Percentiles rank a stretch among this genome's conserved stretches.
Evolutionary conservation across 1,284 basidiomycete genomes (phyloP).

Genomic region (Ganoderma multipileum): DNA sequence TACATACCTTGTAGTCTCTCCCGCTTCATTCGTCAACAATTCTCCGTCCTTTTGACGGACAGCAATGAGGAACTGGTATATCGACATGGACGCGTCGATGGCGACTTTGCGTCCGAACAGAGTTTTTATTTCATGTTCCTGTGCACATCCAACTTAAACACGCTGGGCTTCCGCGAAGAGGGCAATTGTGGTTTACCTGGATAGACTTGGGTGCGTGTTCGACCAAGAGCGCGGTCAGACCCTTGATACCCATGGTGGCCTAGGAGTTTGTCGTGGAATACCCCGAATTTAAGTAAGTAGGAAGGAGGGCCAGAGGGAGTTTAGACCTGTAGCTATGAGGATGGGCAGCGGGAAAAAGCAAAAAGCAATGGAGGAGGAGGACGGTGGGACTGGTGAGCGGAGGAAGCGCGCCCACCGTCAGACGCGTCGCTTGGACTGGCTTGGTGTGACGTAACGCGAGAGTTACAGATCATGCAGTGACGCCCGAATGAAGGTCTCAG

Average conservation of each 20-base stretch:
- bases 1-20: conserved; percentile 87
- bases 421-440: conserved; percentile 7
- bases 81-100: conserved; percentile 97
- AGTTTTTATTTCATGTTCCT: conserved; percentile 96
- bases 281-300: neutral
- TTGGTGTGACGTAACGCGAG: conserved; percentile 30
- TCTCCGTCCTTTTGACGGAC: conserved; percentile 97
- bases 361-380: neutral
- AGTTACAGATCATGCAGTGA: conserved; percentile 11
- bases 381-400: neutral
- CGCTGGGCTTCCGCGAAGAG: neutral
- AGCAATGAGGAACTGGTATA: conserved; percentile 97
- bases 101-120: conserved; percentile 98
- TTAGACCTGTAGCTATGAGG: neutral
- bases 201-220: conserved; percentile 92
- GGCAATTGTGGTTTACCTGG: conserved; percentile 44
- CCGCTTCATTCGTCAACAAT: conserved; percentile 94
- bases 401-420: neutral
- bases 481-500: neutral
- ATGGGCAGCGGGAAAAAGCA: neutral
- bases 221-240: conserved; percentile 87
- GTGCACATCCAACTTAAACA: conserved; percentile 4
- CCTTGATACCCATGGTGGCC: conserved; percentile 84
- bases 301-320: neutral
- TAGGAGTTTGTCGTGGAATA: neutral